Conservation (phyloP, 1,284 basidiomycete species). For the Cystobasidium pallidum region DNA sequence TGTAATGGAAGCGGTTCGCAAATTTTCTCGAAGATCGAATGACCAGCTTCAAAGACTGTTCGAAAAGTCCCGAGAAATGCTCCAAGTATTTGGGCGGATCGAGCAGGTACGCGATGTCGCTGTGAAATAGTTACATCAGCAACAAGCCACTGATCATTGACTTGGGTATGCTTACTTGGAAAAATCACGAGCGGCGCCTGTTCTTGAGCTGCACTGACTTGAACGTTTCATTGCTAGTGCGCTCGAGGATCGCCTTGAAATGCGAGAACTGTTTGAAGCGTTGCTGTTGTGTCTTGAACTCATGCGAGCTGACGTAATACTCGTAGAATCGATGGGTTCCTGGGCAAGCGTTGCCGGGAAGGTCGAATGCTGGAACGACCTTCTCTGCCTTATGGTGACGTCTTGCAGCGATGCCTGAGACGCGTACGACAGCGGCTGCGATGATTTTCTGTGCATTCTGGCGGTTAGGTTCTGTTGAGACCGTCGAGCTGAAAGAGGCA, state of each 20-base stretch:
- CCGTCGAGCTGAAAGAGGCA: not conserved
- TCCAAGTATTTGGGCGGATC: conserved; percentile 31
- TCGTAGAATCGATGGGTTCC: not conserved
- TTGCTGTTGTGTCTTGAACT: conserved; percentile 29
- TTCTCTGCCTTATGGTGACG: not conserved
- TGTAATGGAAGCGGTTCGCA: conserved; percentile 10
- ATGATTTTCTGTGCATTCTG: conserved; percentile 26
- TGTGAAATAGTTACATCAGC: not conserved
- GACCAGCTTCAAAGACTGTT: conserved; percentile 25
- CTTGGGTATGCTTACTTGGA: conserved; percentile 6
- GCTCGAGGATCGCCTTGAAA: conserved; percentile 11
- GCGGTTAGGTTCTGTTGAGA: not conserved
- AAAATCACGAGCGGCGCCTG: conserved; percentile 10
- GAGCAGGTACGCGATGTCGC: conserved; percentile 35
- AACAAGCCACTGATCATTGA: not conserved
- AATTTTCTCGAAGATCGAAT: conserved; percentile 30
- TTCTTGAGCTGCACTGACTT: not conserved
- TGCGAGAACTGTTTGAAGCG: conserved; percentile 8
- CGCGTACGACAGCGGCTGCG: conserved; percentile 3
- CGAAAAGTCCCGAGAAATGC: conserved; percentile 26
- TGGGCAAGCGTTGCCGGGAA: not conserved
- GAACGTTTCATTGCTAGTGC: conserved; percentile 19
- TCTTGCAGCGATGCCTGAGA: not conserved
- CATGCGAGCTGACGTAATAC: not conserved
- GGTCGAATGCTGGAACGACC: not conserved